Evolutionary conservation across 139 green algal genomes (phyloP).

Genomic region (Picochlorum sp.): DNA sequence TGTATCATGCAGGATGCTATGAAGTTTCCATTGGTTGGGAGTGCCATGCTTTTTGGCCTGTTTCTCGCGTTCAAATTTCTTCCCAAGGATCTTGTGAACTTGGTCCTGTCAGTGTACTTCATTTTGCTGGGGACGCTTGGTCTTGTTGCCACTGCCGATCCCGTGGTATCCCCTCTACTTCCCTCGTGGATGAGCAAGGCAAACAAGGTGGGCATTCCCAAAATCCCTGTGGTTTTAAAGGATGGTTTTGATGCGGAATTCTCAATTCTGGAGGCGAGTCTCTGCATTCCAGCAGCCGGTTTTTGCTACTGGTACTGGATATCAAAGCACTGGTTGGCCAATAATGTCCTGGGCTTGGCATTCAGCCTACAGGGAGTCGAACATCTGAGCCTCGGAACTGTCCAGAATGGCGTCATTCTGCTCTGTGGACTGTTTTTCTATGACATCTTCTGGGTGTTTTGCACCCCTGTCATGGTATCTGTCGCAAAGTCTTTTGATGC

Average conservation of each 20-base stretch:
- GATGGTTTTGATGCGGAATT: conserved; percentile 30
- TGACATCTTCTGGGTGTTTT: conserved; percentile 99
- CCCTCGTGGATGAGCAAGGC: neutral
- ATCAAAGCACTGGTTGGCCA: conserved; percentile 90
- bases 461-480: conserved; percentile 66
- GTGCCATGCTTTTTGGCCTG: conserved; percentile 81
- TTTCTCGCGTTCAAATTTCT: conserved; percentile 96
- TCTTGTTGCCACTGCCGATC: conserved; percentile 43
- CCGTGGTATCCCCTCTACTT: conserved; percentile 44
- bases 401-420: conserved; percentile 69
- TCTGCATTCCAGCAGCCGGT: conserved; percentile 24
- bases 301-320: conserved; percentile 78
- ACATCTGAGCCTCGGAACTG: conserved; percentile 74
- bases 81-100: conserved; percentile 75
- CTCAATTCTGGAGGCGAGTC: conserved; percentile 41
- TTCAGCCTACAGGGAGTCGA: conserved; percentile 94
- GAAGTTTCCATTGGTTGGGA: conserved; percentile 89
- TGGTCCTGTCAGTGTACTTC: conserved; percentile 79
- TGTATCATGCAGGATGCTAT: too few species aligned
- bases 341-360: conserved; percentile 88
- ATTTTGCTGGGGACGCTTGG: conserved; percentile 74
- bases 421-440: conserved; percentile 87
- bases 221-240: conserved; percentile 25
- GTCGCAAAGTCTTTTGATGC: conserved; percentile 96
- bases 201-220: neutral